phyloP scores from a whole-genome alignment of 164 flowering plant species.

The Buxus sempervirens region DNA sequence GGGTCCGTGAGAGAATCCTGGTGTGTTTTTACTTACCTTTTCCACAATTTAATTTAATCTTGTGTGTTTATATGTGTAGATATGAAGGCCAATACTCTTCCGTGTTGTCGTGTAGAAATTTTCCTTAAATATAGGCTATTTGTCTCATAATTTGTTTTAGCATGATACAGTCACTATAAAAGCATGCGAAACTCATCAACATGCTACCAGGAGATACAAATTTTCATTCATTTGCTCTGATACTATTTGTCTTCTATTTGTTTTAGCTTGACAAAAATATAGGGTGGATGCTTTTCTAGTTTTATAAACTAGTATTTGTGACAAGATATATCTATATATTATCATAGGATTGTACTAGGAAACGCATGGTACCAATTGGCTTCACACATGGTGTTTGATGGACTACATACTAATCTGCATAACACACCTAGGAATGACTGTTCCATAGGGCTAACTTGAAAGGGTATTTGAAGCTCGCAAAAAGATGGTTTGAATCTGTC shows the following conservation, averaged over 20 bases:
- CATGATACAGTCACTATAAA: background rate
- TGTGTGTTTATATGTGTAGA: background rate
- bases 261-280: too few species aligned
- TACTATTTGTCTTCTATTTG: background rate
- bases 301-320: too few species aligned
- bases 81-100: background rate
- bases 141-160: background rate
- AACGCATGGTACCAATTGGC: too few species aligned
- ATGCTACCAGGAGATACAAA: background rate
- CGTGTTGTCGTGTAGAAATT: background rate
- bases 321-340: too few species aligned
- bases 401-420: too few species aligned
- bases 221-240: background rate
- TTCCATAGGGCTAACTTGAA: too few species aligned
- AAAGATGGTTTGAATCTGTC: background rate
- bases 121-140: background rate
- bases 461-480: too few species aligned
- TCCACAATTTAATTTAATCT: background rate
- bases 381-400: too few species aligned
- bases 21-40: background rate
- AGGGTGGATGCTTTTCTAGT: background rate
- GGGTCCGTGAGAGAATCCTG: conserved; percentile 14
- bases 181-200: background rate
- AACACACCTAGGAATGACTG: too few species aligned
- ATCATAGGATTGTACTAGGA: too few species aligned